These are phyloP conservation scores for Aspergillus sclerotialis DNA, from an alignment of 2,329 filamentous ascomycete genomes.

Conservation along the genomic window DNA sequence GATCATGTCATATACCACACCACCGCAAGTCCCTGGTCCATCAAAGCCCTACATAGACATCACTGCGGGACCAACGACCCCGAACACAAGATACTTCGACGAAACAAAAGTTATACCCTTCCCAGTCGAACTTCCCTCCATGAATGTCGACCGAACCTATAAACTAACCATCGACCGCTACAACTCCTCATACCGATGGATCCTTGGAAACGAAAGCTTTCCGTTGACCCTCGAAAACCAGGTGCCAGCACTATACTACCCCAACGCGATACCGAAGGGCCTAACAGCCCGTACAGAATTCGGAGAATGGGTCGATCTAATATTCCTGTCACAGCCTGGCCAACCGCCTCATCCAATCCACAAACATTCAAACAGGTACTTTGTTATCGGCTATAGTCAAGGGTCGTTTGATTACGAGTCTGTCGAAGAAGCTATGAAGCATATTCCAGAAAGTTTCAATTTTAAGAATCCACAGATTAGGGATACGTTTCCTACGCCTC, in stretches of 20 bases:
- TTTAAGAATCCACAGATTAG: slow-evolving; percentile 48
- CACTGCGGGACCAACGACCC: slow-evolving; percentile 37
- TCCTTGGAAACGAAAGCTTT: slow-evolving; percentile 36
- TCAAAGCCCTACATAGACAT: slow-evolving; percentile 44
- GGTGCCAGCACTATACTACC: slow-evolving; percentile 43
- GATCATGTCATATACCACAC: slow-evolving; percentile 36
- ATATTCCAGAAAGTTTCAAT: slow-evolving; percentile 49
- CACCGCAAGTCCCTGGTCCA: slow-evolving; percentile 9
- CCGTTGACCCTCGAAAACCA: slow-evolving; percentile 32
- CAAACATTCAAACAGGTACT: slow-evolving; percentile 59
- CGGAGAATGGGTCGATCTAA: slow-evolving; percentile 50
- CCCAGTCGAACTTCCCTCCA: slow-evolving; percentile 38
- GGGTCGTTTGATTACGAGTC: slow-evolving; percentile 48
- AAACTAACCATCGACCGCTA: slow-evolving; percentile 25
- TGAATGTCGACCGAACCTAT: slow-evolving; percentile 41
- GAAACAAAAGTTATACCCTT: slow-evolving; percentile 39
- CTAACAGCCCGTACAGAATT: slow-evolving; percentile 44
- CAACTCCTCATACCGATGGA: slow-evolving; percentile 47
- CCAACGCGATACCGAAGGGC: slow-evolving; percentile 34
- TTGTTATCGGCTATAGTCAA: slow-evolving; percentile 46
- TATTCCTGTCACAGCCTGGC: slow-evolving; percentile 41
- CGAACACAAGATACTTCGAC: slow-evolving; percentile 39
- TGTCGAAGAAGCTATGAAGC: slow-evolving; percentile 46
- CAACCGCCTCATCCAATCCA: slow-evolving; percentile 56
- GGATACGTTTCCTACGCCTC: slow-evolving; percentile 42